Percentiles rank a stretch among this genome's conserved stretches.
phyloP scores from a whole-genome alignment of 75 land plant species.

The Ceratopteris richardii region DNA sequence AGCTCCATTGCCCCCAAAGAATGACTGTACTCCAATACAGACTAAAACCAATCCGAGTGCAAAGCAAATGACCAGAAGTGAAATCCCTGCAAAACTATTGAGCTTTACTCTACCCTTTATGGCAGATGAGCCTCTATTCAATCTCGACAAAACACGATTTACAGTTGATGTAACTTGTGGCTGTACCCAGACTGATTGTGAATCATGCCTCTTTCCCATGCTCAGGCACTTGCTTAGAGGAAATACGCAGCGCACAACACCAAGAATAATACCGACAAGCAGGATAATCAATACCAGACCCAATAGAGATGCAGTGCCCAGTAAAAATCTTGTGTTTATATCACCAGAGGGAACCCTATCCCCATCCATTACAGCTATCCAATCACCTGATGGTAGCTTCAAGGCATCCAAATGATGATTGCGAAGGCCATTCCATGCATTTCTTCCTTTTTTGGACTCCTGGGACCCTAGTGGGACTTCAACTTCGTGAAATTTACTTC shows the following conservation, averaged over 20 bases:
- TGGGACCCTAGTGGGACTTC: slow-evolving; percentile 54
- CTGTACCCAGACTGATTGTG: slow-evolving; percentile 22
- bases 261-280: slow-evolving; percentile 47
- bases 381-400: slow-evolving; percentile 58
- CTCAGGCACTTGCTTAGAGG: slow-evolving; percentile 43
- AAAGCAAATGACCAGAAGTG: slow-evolving; percentile 30
- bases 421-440: slow-evolving; percentile 86
- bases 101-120: slow-evolving; percentile 41
- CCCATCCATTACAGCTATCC: slow-evolving; percentile 94
- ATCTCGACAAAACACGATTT: slow-evolving; percentile 35
- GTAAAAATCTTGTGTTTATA: slow-evolving; percentile 28
- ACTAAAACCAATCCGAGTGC: slow-evolving; percentile 25
- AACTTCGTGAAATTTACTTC: slow-evolving; percentile 57
- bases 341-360: slow-evolving; percentile 96
- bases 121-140: slow-evolving; percentile 36
- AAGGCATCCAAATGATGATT: slow-evolving; percentile 81
- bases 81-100: slow-evolving; percentile 40
- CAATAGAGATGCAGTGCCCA: slow-evolving; percentile 39
- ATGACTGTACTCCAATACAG: slow-evolving; percentile 47
- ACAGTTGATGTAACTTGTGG: slow-evolving; percentile 37
- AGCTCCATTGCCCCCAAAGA: slow-evolving; percentile 88
- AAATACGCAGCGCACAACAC: slow-evolving; percentile 55
- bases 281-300: slow-evolving; percentile 31
- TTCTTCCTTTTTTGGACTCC: slow-evolving; percentile 56
- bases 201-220: slow-evolving; percentile 43